These are phyloP conservation scores for Pueraria montana DNA, from an alignment of 306 rosid species.

Conservation along the genomic window DNA sequence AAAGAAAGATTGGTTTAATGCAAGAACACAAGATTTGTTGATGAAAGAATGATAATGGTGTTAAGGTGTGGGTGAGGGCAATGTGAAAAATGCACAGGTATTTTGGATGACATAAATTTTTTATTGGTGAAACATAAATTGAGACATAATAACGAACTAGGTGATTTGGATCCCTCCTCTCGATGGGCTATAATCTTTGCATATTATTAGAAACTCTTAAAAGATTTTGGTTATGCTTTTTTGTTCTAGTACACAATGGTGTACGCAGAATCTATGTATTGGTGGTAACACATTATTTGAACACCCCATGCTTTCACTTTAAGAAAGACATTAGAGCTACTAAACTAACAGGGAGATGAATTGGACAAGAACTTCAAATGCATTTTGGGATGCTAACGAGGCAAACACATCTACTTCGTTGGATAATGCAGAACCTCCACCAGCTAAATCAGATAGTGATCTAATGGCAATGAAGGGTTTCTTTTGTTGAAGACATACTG, in stretches of 20 bases:
- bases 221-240: background rate
- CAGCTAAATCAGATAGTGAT: slow-evolving; percentile 79
- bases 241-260: background rate
- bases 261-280: background rate
- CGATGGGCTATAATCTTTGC: too few relatives aligned
- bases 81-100: too few relatives aligned
- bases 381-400: slow-evolving; percentile 71
- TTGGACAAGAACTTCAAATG: slow-evolving; percentile 57
- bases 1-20: too few relatives aligned
- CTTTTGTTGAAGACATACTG: slow-evolving; percentile 64
- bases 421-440: slow-evolving; percentile 73
- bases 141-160: too few relatives aligned
- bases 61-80: too few relatives aligned
- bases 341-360: slow-evolving; percentile 56
- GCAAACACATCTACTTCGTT: slow-evolving; percentile 63
- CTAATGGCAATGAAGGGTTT: slow-evolving; percentile 71
- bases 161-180: too few relatives aligned
- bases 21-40: too few relatives aligned
- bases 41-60: too few relatives aligned
- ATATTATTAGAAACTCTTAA: too few relatives aligned
- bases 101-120: too few relatives aligned
- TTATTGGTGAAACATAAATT: too few relatives aligned
- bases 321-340: slow-evolving; percentile 2
- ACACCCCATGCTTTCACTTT: background rate
- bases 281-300: background rate